These are phyloP conservation scores for Davidsoniella eucalypti DNA, from an alignment of 2,329 filamentous ascomycete species.

Conservation along the genomic window DNA sequence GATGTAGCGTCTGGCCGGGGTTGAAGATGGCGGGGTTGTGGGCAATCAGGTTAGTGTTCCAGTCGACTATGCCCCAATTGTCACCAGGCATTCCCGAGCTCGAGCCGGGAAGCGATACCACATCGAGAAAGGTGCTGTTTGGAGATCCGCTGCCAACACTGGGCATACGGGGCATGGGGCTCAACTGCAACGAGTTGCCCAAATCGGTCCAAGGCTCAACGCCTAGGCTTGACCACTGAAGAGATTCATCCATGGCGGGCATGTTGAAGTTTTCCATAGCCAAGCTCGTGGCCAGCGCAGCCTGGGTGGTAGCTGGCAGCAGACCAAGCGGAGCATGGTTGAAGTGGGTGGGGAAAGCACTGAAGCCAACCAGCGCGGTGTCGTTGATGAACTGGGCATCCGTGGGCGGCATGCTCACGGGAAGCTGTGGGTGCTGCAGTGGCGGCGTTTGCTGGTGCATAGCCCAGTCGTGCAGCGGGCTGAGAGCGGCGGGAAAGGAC, in stretches of 20 bases:
- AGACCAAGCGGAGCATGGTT: conserved; percentile 43
- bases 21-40: conserved; percentile 67
- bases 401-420: conserved; percentile 6
- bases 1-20: conserved; percentile 75
- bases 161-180: conserved; percentile 25
- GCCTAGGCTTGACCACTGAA: conserved; percentile 42
- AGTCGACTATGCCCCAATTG: conserved; percentile 71
- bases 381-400: conserved; percentile 36
- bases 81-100: conserved; percentile 43
- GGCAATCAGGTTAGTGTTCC: conserved; percentile 18
- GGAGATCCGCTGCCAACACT: conserved; percentile 30
- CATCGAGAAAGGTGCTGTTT: conserved; percentile 54
- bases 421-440: conserved; percentile 25
- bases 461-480: conserved; percentile 41
- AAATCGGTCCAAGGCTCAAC: conserved; percentile 72
- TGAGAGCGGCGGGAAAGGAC: conserved; percentile 22
- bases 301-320: conserved; percentile 44
- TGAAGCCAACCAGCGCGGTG: conserved; percentile 37
- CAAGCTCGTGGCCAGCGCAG: conserved; percentile 40
- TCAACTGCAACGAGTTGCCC: conserved; percentile 41
- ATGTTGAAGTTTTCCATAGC: conserved; percentile 46
- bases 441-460: conserved; percentile 29
- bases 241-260: conserved; percentile 38
- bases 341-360: conserved; percentile 33
- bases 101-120: conserved; percentile 64